Evolutionary conservation across 805 yeast genomes (phyloP).

Genomic region (Teunomyces aglyptinius): DNA sequence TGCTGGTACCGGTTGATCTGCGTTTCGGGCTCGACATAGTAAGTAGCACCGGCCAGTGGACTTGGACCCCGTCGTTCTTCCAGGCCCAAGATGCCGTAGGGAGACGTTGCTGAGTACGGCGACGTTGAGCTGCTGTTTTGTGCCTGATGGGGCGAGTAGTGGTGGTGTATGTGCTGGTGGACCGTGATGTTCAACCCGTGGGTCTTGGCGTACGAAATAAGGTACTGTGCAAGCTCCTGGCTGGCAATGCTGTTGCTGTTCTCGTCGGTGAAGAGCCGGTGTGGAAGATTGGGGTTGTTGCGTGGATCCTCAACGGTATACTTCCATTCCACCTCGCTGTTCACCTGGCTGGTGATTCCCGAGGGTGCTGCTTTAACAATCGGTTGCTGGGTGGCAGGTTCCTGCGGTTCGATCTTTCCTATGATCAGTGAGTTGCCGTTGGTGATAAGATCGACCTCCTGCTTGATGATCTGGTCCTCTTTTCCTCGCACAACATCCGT

Average conservation of each 20-base stretch:
- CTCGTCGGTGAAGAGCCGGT: slow-evolving; percentile 19
- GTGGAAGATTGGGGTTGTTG: slow-evolving; percentile 29
- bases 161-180: slow-evolving; percentile 86
- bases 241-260: slow-evolving; percentile 50
- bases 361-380: not conserved
- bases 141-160: slow-evolving; percentile 41
- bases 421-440: slow-evolving; percentile 13
- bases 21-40: slow-evolving; percentile 47
- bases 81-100: slow-evolving; percentile 10
- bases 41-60: slow-evolving; percentile 6
- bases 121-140: slow-evolving; percentile 7
- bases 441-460: slow-evolving; percentile 57
- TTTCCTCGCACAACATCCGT: slow-evolving; percentile 70
- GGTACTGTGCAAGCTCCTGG: slow-evolving; percentile 53
- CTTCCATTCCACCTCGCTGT: slow-evolving; percentile 56
- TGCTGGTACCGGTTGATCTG: slow-evolving; percentile 62
- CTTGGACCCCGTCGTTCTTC: slow-evolving; percentile 2
- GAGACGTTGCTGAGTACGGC: slow-evolving; percentile 1
- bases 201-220: slow-evolving; percentile 59
- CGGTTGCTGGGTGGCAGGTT: not conserved
- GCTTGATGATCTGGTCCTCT: slow-evolving; percentile 53
- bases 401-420: slow-evolving; percentile 3
- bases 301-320: slow-evolving; percentile 45
- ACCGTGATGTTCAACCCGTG: slow-evolving; percentile 62
- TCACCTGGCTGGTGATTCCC: slow-evolving; percentile 1